Base-by-base conservation (phyloP, 768 basidiomycete genomes). In the Cubamyces lactineus region DNA sequence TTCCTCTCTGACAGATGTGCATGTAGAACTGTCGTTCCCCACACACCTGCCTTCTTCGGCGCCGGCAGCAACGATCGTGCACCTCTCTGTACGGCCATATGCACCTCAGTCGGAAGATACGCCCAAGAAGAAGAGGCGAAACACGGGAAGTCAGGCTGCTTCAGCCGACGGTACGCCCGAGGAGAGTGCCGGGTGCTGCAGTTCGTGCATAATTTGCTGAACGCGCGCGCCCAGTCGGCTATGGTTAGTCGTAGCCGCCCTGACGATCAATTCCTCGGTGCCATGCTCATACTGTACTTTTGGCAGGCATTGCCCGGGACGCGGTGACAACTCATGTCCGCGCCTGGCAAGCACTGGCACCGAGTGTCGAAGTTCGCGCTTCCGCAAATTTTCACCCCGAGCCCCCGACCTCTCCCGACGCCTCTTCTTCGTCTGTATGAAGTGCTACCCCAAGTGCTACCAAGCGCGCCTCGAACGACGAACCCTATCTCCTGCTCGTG, bases 41-140 rank as follows among this genome's bases (percentile, higher is more conserved):
- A 69, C 70, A 21, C 62, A 73, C 50, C 60, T 63, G 39, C 70
- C 70, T n/a, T 54, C 79, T 65, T 41, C 77, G 28, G 53, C 73
- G 0, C 57, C 6, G 39, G 49, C 71, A 1, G 79, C 86, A 1
- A 91, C 89, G 0, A 90, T 92, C 40, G 85, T 92, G 34, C 90
- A 92, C 69, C 78, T 92, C 40, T 89, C 88, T 30, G 82, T 92
- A 55, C 81, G 91, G 13, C 82, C 88, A 0, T 81, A 79, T 58
- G 80, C 80, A 1, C 80, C 80, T 3, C 76, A 82, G 2, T 82
- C 86, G 24, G 82, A 79, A 42, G 80, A 80, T 15, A 71, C 78
- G 3, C 70, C 80, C 41, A 89, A 90, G 74, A 87, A 85, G 71
- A 64, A 76, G 56, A 70, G 70, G 8, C 66, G 76, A 30, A 68